These are phyloP conservation scores for Tagetes patula DNA, from an alignment of 129 eudicot species.

Conservation along the genomic window DNA sequence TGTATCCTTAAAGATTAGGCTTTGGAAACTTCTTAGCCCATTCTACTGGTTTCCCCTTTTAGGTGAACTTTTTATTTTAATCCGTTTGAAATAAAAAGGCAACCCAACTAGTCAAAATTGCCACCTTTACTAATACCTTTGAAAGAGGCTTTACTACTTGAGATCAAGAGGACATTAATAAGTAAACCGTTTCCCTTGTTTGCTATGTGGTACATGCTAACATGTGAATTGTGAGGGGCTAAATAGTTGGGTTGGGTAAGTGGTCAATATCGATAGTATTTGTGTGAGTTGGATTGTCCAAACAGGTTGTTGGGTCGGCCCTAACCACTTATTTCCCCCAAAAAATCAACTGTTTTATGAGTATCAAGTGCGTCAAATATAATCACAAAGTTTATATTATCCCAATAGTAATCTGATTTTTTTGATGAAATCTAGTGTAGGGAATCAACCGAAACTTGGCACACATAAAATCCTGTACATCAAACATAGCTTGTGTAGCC, in stretches of 20 bases:
- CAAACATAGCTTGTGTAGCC: too few relatives aligned
- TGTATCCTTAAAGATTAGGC: not conserved
- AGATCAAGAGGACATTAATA: conserved; percentile 2
- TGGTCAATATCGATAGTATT: too few relatives aligned
- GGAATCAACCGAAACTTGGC: too few relatives aligned
- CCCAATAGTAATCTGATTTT: not conserved
- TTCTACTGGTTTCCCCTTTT: not conserved
- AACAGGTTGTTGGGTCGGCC: too few relatives aligned
- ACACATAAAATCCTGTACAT: too few relatives aligned
- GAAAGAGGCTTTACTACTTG: not conserved
- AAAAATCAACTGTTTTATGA: too few relatives aligned
- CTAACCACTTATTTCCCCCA: too few relatives aligned
- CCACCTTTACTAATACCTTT: not conserved
- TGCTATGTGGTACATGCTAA: not conserved
- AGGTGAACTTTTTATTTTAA: not conserved
- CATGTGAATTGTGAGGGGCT: not conserved
- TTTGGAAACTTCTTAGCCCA: not conserved
- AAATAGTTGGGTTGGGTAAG: not conserved
- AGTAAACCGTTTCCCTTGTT: too few relatives aligned
- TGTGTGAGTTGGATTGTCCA: too few relatives aligned
- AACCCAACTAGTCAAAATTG: not conserved
- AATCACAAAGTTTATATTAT: not conserved
- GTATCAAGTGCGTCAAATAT: not conserved
- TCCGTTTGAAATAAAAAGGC: not conserved
- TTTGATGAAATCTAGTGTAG: not conserved